Evolutionary conservation across 169 alveolate genomes (phyloP).

Genomic region (Perkinsus olseni): DNA sequence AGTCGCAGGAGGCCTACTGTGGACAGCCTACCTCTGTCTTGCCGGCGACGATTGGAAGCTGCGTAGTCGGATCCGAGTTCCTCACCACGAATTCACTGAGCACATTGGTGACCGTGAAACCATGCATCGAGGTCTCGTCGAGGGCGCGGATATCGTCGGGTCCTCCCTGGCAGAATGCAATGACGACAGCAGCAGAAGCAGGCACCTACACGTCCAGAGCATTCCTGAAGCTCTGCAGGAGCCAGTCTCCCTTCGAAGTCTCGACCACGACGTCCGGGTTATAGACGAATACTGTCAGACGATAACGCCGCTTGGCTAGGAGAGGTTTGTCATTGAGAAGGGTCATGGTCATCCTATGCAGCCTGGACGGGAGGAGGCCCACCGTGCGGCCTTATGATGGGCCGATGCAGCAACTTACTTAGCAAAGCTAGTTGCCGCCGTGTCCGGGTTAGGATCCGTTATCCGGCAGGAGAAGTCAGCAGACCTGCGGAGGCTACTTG

Average conservation of each 20-base stretch:
- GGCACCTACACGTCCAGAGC: neutral
- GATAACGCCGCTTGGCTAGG: neutral
- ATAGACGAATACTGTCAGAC: neutral
- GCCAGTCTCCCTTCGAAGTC: neutral
- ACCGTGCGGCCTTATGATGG: neutral
- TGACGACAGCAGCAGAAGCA: neutral
- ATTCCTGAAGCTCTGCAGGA: neutral
- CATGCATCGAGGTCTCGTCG: neutral
- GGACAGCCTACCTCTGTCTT: neutral
- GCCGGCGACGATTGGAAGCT: neutral
- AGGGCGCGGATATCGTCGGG: neutral
- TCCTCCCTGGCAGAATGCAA: neutral
- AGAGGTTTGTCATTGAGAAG: neutral
- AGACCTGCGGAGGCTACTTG: neutral
- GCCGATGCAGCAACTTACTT: neutral
- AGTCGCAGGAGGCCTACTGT: neutral
- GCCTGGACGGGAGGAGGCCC: neutral
- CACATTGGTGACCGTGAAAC: neutral
- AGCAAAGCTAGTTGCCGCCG: neutral
- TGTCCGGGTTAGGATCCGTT: neutral
- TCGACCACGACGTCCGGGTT: neutral
- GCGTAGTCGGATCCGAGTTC: neutral
- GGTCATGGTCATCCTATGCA: neutral
- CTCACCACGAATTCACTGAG: neutral
- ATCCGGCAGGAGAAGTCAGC: neutral